Evolutionary conservation across 768 basidiomycete genomes (phyloP), one percentile per base, ranked within the genome.

Genomic region (Neoboletus magnificus): DNA sequence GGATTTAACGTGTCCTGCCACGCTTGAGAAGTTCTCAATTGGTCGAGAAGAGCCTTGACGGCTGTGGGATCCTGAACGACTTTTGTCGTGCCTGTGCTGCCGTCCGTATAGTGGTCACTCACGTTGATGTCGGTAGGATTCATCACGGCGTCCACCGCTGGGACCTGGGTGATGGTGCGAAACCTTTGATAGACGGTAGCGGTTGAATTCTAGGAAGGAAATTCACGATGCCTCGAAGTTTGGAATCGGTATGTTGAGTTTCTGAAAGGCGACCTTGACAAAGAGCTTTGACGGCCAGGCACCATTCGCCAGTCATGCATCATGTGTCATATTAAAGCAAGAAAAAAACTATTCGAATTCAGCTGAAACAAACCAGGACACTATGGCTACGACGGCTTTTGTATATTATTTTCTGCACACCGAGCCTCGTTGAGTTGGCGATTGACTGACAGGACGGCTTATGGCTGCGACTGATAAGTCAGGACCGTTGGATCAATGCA

Each of bases 21-120:
- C 23, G 83, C 86, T 62, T 82, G 77, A 4, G 90, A 91, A 3
- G 77, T 71, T 48, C 82, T 77, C 13, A 92, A 75, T 58, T 82
- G 81, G 50, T 91, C 86, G 18, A 93, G 79, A 25, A 93, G 77
- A 27, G 87, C 84, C 62, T 82, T 80, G 46, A 93, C 78, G 43
- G 80, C 82, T 57, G 75, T 76, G 45, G 85, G 75, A 69, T 91
- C 87, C 88, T 91, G 65, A 33, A 48, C 43, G 22, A 33, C n/a
- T 4, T 20, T 32, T 32, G 47, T 62, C 13, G 52, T 16, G 33
- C 57, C 27, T 39, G 25, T 11, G n/a, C 39, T 18, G 30, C 10
- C 9, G 41, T 32, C 22, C 30, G 41, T 22, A 8, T 11, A 23
- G 39, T 45, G 15, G 32, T 16, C 13, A 56, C 67, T 72, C 68